Percentiles rank a stretch among this genome's conserved stretches.
phyloP scores from a whole-genome alignment of 176 grass and related monocot species.

The Chloris gayana region DNA sequence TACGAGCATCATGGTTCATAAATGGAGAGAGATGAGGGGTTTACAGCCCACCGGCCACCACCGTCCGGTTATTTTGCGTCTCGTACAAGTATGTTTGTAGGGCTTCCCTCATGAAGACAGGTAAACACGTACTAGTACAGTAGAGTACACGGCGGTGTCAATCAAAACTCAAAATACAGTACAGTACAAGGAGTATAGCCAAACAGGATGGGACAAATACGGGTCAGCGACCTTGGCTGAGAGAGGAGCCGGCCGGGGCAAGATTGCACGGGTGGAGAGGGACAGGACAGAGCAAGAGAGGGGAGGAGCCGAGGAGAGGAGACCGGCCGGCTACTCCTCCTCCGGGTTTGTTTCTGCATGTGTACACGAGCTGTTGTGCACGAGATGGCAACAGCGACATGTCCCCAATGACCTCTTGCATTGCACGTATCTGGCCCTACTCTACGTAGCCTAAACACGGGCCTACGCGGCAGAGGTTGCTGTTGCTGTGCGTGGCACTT shows the following conservation, averaged over 20 bases:
- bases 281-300: conserved; percentile 10
- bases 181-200: background rate
- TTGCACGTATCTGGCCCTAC: conserved; percentile 13
- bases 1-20: conserved; percentile 46
- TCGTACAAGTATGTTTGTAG: conserved; percentile 27
- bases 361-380: background rate
- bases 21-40: conserved; percentile 7
- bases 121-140: background rate
- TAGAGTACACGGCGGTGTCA: background rate
- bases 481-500: background rate
- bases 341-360: conserved; percentile 28
- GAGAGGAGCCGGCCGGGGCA: background rate
- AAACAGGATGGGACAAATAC: background rate
- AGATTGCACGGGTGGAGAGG: background rate
- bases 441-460: background rate
- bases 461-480: background rate
- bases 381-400: background rate
- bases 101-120: background rate
- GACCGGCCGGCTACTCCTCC: background rate
- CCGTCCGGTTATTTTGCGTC: conserved; percentile 36
- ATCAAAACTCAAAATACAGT: background rate
- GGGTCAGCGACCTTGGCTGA: background rate
- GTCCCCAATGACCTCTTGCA: background rate
- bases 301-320: background rate
- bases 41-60: conserved; percentile 22